Evolutionary conservation across 2,329 filamentous ascomycete genomes (phyloP), one percentile per base, ranked within the genome.

Genomic region (Curvularia lunata): DNA sequence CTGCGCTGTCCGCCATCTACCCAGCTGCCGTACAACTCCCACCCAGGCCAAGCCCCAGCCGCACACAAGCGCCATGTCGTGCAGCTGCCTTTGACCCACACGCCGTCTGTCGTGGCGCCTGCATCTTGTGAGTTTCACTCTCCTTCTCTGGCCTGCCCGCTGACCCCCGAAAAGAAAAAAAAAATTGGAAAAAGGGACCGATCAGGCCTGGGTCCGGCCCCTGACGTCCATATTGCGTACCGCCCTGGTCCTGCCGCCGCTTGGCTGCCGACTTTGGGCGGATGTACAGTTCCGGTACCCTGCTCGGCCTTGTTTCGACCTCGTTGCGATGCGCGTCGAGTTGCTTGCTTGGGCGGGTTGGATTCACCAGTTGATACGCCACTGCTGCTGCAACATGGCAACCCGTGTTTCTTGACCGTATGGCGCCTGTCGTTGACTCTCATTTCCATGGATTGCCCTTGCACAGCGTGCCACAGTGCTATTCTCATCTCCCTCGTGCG

Each of bases 1-100:
- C 59, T 67, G 58, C 61, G 58, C 58, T 65, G 61, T 65, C 62
- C 63, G 63, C 61, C 40, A 5, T 21, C 61, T 61, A 45, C 52
- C 59, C 49, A 54, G 53, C 59, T 59, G 59, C 63, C 47, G 59
- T 58, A 18, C n/a, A 32, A 43, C 47, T 54, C 61, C 62, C 59
- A 67, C 51, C 59, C 61, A 48, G 58, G 58, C 56, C 54, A 46
- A 30, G 47, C 23, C 38, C 40, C 28, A 42, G 37, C 47, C 30
- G 32, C 47, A 48, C 16, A 48, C 47, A 38, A 32, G 47, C 47
- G 47, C 19, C 27, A 45, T 45, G 49, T 45, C 49, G 49, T 50
- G 48, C 48, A 50, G 48, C 34, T 30, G 25, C 37, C 27, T 42
- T 18, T 42, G 48, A 41, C 48, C 48, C 48, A 41, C 46, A 30